A percentile compares a stretch with the other conserved stretches of the same genome.
Conservation (phyloP, 768 basidiomycete species). For the Dacryopinax spathularia region DNA sequence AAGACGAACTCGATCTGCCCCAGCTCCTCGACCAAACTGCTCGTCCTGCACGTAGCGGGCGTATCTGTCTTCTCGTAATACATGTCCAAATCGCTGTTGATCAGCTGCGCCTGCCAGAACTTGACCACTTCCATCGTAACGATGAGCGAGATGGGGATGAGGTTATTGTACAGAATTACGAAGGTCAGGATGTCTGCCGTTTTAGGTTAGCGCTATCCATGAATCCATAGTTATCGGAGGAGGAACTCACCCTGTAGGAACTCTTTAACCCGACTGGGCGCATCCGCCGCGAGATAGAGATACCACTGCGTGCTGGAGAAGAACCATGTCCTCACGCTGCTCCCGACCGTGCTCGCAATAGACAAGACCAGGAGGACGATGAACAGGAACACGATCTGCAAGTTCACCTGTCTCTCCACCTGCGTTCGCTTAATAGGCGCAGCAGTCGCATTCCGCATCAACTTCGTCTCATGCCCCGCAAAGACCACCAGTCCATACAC, state of each 20-base stretch:
- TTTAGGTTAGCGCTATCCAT: conserved; percentile 5
- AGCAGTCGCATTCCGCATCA: conserved; percentile 95
- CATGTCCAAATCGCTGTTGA: conserved; percentile 98
- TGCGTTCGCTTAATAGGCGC: conserved; percentile 94
- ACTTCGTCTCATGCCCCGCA: conserved; percentile 94
- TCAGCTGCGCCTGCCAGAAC: conserved; percentile 91
- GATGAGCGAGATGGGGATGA: conserved; percentile 96
- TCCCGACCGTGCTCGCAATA: conserved; percentile 81
- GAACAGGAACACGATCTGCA: conserved; percentile 92
- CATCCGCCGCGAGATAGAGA: conserved; percentile 40
- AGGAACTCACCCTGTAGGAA: neutral
- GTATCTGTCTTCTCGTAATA: conserved; percentile 92
- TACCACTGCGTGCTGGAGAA: conserved; percentile 85
- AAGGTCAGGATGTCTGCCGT: conserved; percentile 93
- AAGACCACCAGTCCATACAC: conserved; percentile 87
- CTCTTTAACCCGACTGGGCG: conserved; percentile 7
- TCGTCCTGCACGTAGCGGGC: conserved; percentile 93
- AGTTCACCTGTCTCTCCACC: conserved; percentile 89
- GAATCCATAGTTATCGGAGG: neutral
- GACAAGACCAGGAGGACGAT: conserved; percentile 74
- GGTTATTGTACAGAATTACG: conserved; percentile 96
- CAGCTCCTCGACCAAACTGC: conserved; percentile 92
- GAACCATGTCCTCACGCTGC: conserved; percentile 85
- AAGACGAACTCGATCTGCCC: conserved; percentile 97
- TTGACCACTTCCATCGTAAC: conserved; percentile 99